Percentiles rank a stretch among this genome's conserved stretches.
Conservation (phyloP, 2,329 filamentous ascomycete genomes). For the Teratosphaeria nubilosa region DNA sequence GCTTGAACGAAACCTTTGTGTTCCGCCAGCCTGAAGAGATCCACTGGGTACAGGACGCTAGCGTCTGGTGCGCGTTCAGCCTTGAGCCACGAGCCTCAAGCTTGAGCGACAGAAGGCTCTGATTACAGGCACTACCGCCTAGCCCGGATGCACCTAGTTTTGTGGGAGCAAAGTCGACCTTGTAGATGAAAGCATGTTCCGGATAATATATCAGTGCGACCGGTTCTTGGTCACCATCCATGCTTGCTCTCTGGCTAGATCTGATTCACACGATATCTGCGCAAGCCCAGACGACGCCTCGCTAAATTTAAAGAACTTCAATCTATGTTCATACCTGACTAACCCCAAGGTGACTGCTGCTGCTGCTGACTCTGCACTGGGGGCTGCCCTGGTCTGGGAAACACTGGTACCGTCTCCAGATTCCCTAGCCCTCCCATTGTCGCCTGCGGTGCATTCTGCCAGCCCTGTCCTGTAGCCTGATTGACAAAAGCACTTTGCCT, state of each 20-base stretch:
- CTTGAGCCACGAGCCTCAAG: too few relatives aligned
- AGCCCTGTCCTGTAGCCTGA: slow-evolving; percentile 75
- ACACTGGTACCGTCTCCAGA: slow-evolving; percentile 69
- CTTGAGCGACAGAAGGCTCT: too few relatives aligned
- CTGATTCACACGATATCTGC: not conserved
- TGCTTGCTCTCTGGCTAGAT: not conserved
- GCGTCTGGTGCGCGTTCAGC: too few relatives aligned
- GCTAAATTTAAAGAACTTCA: not conserved
- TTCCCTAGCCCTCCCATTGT: slow-evolving; percentile 74
- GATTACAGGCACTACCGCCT: too few relatives aligned
- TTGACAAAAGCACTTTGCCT: slow-evolving; percentile 84
- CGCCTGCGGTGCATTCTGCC: slow-evolving; percentile 65
- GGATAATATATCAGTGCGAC: too few relatives aligned
- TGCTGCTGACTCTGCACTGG: slow-evolving; percentile 11
- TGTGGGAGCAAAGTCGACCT: too few relatives aligned
- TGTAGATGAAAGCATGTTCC: too few relatives aligned
- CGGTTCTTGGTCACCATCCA: not conserved
- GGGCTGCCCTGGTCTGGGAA: slow-evolving; percentile 61
- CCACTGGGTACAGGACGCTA: too few relatives aligned
- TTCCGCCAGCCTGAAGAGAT: too few relatives aligned
- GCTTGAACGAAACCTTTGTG: too few relatives aligned
- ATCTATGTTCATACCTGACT: not conserved
- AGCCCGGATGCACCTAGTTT: too few relatives aligned
- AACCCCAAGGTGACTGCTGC: slow-evolving; percentile 20
- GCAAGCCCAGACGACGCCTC: not conserved